A percentile compares a stretch with the other conserved stretches of the same genome.
These are phyloP conservation scores for Trichaptum fuscoviolaceum DNA, from an alignment of 768 basidiomycete species.

Conservation along the genomic window DNA sequence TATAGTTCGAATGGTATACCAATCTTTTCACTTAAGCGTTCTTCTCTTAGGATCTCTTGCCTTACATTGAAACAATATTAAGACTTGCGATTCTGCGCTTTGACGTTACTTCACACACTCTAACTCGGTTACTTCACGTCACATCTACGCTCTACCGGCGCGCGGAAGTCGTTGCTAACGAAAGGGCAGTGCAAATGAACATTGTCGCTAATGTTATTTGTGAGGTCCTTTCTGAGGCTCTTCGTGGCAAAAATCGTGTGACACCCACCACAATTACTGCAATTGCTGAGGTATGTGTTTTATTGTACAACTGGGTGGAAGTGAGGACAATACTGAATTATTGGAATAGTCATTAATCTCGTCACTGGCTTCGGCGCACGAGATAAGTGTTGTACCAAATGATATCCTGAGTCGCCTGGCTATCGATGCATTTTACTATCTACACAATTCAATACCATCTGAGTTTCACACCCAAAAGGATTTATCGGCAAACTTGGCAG, in stretches of 20 bases:
- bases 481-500: conserved; percentile 44
- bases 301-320: not conserved
- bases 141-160: conserved; percentile 34
- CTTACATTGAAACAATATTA: conserved; percentile 55
- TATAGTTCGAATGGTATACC: conserved; percentile 13
- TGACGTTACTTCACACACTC: conserved; percentile 33
- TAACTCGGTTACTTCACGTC: conserved; percentile 45
- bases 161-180: conserved; percentile 17
- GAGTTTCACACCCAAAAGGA: conserved; percentile 46
- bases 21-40: conserved; percentile 5
- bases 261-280: conserved; percentile 42
- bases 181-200: conserved; percentile 19
- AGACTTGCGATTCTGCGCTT: conserved; percentile 48
- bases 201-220: conserved; percentile 38
- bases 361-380: not conserved
- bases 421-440: conserved; percentile 47
- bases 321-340: not conserved
- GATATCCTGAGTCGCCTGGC: conserved; percentile 33
- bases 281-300: conserved; percentile 46
- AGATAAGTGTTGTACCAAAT: conserved; percentile 1
- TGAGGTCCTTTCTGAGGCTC: conserved; percentile 48
- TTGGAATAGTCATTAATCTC: not conserved
- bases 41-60: conserved; percentile 47
- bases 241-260: conserved; percentile 49
- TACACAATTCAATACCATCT: conserved; percentile 44